Evolutionary conservation across 345 rosid species (phyloP).

Genomic region (Dipteronia sinensis): DNA sequence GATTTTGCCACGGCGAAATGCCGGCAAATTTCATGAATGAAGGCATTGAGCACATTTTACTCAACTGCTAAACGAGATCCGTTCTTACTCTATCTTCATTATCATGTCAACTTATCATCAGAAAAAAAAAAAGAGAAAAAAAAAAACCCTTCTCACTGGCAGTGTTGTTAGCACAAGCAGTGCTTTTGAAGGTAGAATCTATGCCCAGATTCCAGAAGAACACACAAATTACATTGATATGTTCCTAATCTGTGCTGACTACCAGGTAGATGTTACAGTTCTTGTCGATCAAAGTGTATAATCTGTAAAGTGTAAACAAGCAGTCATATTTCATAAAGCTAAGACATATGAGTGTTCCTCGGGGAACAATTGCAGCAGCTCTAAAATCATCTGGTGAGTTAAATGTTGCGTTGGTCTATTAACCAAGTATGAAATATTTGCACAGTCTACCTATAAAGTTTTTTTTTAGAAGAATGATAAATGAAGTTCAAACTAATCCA

Average conservation of each 20-base stretch:
- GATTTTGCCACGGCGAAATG: background rate
- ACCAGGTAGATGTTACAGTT: constrained; percentile 26
- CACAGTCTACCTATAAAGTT: constrained; percentile 58
- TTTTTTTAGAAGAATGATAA: constrained; percentile 52
- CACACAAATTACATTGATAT: background rate
- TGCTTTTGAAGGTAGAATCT: background rate
- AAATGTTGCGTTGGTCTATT: constrained; percentile 44
- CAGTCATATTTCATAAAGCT: constrained; percentile 38
- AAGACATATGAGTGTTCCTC: constrained; percentile 22
- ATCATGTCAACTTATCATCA: background rate
- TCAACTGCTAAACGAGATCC: background rate
- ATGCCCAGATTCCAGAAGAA: background rate
- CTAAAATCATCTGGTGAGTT: constrained; percentile 45
- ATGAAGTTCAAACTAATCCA: constrained; percentile 33
- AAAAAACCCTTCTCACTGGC: background rate
- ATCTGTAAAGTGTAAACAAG: constrained; percentile 16
- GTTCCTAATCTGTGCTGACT: constrained; percentile 11
- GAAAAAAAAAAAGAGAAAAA: background rate
- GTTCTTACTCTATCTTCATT: background rate
- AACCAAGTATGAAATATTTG: constrained; percentile 55
- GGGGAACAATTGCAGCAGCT: constrained; percentile 29
- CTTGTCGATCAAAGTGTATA: constrained; percentile 8
- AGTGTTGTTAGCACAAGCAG: constrained; percentile 1
- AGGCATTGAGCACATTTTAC: background rate
- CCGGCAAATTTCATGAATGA: background rate